Evolutionary conservation across 1,284 basidiomycete species (phyloP), one percentile per base, ranked within the genome.

Genomic region (Boletus nobilissimus): DNA sequence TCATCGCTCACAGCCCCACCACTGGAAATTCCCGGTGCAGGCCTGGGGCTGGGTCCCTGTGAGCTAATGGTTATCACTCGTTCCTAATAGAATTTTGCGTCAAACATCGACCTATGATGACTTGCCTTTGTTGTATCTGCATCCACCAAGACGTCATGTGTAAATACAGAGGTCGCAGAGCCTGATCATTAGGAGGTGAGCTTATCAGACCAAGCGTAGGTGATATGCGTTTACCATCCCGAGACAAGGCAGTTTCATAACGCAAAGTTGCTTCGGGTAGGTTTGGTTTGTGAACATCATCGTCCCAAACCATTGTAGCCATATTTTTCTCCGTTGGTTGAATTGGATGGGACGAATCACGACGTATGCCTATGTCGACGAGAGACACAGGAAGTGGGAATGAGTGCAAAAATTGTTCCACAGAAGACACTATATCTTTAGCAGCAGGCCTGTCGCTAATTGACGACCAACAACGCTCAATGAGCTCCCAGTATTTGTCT

Each of bases 401-500:
- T 1, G 67, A 38, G 9, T 1, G 3, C n/a, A 77, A 11, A 43
- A 71, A 62, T 62, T 18, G 63, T 38, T 71, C 68, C 19, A 77
- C 40, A 8, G 68, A 65, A 19, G 36, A 34, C 13, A 54, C 54
- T 5, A 62, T 22, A 39, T 36, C 63, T 3, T 3, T 3, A 5
- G 63, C 40, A 26, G 6, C 11, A 36, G 76, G 76, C 26, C 76
- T 38, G 8, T 70, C 54, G 13, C 48, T 19, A 2, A 70, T 19
- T 4, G 70, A 43, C 26, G 76, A 76, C 76, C 76, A 77, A 62
- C 74, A 77, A 14, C 22, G 54, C 18, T 77, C 36, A 2, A 77
- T 67, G 69, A 77, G 46, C 18, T 51, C 63, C 76, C 74, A 77
- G 32, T 77, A 51, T 9, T 63, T 18, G 11, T 77, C 60, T 10